These are phyloP conservation scores for Penicillium diatomitis DNA, from an alignment of 495 filamentous ascomycete genomes.

Conservation along the genomic window DNA sequence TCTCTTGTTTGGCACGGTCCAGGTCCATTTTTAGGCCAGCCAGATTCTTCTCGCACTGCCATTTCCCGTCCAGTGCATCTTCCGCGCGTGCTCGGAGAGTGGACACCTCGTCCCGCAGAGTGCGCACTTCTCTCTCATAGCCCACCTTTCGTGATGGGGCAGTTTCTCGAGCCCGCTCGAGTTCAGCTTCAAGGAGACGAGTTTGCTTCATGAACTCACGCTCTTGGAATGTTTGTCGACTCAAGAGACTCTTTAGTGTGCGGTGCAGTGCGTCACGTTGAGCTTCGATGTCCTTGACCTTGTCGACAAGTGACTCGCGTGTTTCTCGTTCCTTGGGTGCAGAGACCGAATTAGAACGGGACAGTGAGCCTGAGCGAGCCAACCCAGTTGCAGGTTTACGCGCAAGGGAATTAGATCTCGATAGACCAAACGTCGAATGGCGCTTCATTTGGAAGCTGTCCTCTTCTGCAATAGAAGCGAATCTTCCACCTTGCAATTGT, in stretches of 20 bases:
- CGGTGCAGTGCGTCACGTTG: conserved; percentile 89
- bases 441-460: conserved; percentile 20
- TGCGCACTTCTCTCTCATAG: conserved; percentile 72
- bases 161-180: conserved; percentile 57
- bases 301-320: conserved; percentile 64
- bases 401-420: conserved; percentile 55
- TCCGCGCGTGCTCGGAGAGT: conserved; percentile 80
- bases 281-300: conserved; percentile 82
- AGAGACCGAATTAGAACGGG: conserved; percentile 51
- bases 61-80: conserved; percentile 94
- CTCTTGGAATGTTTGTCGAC: conserved; percentile 73
- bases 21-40: conserved; percentile 93
- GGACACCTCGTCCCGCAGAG: conserved; percentile 75
- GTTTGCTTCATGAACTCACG: conserved; percentile 72
- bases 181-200: conserved; percentile 64
- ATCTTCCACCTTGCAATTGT: conserved; percentile 40
- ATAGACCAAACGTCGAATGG: conserved; percentile 38
- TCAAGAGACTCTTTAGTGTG: conserved; percentile 76
- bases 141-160: conserved; percentile 62
- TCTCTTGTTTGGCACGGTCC: conserved; percentile 91
- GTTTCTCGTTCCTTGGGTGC: conserved; percentile 51
- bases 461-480: conserved; percentile 60
- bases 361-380: conserved; percentile 37
- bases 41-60: conserved; percentile 89
- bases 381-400: conserved; percentile 33